Conservation (phyloP, 768 basidiomycete species). For the Podaxis mareebaensis region DNA sequence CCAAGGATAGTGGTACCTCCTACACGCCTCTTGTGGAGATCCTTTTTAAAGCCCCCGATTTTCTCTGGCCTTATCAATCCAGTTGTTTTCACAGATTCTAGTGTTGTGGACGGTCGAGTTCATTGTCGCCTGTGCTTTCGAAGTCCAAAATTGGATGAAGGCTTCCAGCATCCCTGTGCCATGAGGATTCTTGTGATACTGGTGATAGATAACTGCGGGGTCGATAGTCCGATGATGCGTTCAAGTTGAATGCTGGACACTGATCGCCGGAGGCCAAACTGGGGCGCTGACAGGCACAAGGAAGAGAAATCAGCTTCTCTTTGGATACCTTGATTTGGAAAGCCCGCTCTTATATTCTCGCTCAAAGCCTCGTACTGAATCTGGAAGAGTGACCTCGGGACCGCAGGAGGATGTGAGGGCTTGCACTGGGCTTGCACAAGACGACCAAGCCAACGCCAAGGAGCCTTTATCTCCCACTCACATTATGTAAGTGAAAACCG, state of each 20-base stretch:
- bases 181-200: neutral
- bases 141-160: neutral
- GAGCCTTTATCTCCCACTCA: neutral
- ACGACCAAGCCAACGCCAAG: neutral
- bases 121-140: neutral
- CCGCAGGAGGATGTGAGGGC: neutral
- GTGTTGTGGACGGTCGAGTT: neutral
- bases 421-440: neutral
- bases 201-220: neutral
- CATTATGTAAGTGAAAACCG: conserved; percentile 10
- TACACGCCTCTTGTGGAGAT: neutral
- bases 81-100: neutral
- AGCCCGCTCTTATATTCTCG: neutral
- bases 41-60: neutral
- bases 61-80: neutral
- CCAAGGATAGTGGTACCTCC: neutral
- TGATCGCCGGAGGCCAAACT: neutral
- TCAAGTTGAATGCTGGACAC: neutral
- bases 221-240: neutral
- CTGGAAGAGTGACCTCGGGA: neutral
- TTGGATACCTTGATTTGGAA: neutral
- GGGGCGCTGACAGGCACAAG: neutral
- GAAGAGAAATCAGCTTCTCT: neutral
- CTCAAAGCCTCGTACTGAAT: neutral
- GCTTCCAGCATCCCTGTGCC: neutral